A percentile compares a stretch with the other conserved stretches of the same genome.
phyloP scores from a whole-genome alignment of 2,329 filamentous ascomycete genomes.

The Claviceps quebecensis region DNA sequence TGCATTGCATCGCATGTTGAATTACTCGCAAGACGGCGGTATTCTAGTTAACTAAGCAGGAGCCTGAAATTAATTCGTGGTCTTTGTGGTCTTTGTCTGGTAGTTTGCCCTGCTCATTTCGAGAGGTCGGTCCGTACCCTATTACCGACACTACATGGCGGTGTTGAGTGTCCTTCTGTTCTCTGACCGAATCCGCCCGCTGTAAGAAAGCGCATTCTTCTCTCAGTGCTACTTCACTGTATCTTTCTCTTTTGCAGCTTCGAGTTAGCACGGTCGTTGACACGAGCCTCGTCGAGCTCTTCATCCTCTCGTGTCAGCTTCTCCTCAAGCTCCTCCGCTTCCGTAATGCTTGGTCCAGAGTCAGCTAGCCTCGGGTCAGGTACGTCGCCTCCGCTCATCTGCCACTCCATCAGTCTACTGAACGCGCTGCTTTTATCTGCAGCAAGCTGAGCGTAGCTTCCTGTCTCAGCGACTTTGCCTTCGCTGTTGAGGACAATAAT shows the following conservation, averaged over 20 bases:
- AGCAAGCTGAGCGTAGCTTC: conserved; percentile 66
- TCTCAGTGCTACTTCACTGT: not conserved
- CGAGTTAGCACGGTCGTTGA: not conserved
- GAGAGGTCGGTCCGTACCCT: too few relatives aligned
- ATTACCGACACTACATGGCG: too few relatives aligned
- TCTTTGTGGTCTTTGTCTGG: too few relatives aligned
- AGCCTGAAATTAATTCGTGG: too few relatives aligned
- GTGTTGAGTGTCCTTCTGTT: too few relatives aligned
- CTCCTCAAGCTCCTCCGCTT: conserved; percentile 38
- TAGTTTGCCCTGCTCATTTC: too few relatives aligned
- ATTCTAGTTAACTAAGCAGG: too few relatives aligned
- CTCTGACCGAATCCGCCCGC: too few relatives aligned
- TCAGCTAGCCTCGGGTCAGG: conserved; percentile 24
- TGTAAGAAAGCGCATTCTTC: too few relatives aligned
- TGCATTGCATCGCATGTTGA: too few relatives aligned
- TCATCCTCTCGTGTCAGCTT: conserved; percentile 20
- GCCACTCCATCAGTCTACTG: conserved; percentile 96
- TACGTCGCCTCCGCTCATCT: conserved; percentile 74
- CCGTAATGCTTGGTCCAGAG: conserved; percentile 29
- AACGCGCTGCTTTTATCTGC: conserved; percentile 68
- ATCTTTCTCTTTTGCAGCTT: not conserved
- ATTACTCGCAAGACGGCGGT: too few relatives aligned
- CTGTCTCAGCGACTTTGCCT: conserved; percentile 81
- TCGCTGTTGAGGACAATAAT: conserved; percentile 85
- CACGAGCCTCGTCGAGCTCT: not conserved